Percentiles rank a stretch among this genome's conserved stretches.
Conservation (phyloP, 345 rosid genomes). For the Aquilaria sinensis region DNA sequence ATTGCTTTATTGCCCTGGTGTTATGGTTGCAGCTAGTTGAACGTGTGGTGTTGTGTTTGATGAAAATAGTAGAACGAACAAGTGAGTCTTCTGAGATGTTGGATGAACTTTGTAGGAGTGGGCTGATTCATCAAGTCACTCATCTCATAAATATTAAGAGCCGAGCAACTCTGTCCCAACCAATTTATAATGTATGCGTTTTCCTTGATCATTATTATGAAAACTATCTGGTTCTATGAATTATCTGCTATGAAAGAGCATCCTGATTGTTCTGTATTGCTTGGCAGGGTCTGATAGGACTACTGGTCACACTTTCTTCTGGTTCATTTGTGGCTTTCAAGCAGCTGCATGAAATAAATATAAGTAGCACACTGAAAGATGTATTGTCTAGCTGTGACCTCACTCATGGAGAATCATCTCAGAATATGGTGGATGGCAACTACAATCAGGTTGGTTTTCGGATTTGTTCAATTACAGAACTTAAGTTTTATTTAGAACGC, state of each 20-base stretch:
- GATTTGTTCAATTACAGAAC: not conserved
- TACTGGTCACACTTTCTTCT: slow-evolving; percentile 70
- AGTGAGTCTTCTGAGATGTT: slow-evolving; percentile 58
- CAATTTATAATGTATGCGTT: slow-evolving; percentile 61
- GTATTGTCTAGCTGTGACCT: slow-evolving; percentile 60
- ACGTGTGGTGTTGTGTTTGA: slow-evolving; percentile 72
- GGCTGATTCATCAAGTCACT: slow-evolving; percentile 57
- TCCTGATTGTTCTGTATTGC: slow-evolving; percentile 18
- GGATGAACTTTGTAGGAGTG: slow-evolving; percentile 74
- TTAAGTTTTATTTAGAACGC: no score
- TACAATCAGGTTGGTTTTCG: slow-evolving; percentile 60
- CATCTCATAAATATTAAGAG: slow-evolving; percentile 62
- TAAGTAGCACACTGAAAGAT: slow-evolving; percentile 70
- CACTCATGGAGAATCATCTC: slow-evolving; percentile 64
- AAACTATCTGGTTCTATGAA: slow-evolving; percentile 1
- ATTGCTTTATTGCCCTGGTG: slow-evolving; percentile 13
- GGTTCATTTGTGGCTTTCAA: slow-evolving; percentile 73
- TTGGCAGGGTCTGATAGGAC: slow-evolving; percentile 78
- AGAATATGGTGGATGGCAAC: slow-evolving; percentile 49
- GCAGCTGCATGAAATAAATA: slow-evolving; percentile 69
- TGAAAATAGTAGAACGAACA: slow-evolving; percentile 68
- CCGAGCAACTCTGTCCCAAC: slow-evolving; percentile 72
- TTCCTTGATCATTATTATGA: slow-evolving; percentile 10
- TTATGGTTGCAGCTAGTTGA: slow-evolving; percentile 69
- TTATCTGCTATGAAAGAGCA: slow-evolving; percentile 8